A percentile compares a stretch with the other conserved stretches of the same genome.
phyloP scores from a whole-genome alignment of 306 rosid species.

The Senna tora region DNA sequence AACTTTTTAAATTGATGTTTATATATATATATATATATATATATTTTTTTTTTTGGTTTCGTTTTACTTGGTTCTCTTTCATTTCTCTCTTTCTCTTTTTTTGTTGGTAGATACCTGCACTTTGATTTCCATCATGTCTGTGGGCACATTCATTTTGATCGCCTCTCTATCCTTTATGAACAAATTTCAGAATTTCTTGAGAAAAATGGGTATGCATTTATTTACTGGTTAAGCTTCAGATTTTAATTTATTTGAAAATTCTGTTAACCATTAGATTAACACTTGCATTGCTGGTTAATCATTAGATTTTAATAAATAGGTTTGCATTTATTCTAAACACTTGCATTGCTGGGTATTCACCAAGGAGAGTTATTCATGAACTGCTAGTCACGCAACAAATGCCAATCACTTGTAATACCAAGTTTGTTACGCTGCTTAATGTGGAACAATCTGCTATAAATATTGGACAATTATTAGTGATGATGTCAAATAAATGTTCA shows the following conservation, averaged over 20 bases:
- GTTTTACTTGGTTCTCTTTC: constrained; percentile 30
- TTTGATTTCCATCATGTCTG: constrained; percentile 94
- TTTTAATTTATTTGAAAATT: constrained; percentile 17
- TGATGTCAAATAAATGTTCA: constrained; percentile 13
- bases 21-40: too few species aligned
- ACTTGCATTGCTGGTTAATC: constrained; percentile 26
- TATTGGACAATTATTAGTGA: constrained; percentile 12
- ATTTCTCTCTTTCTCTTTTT: constrained; percentile 5
- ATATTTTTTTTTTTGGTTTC: constrained; percentile 28
- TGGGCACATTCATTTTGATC: constrained; percentile 95
- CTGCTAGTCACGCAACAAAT: constrained; percentile 26
- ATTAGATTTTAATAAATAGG: too few species aligned
- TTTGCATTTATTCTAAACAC: too few species aligned
- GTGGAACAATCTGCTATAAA: constrained; percentile 29
- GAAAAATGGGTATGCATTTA: constrained; percentile 73
- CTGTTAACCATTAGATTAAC: constrained; percentile 32
- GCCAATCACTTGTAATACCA: constrained; percentile 28
- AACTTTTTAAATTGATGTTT: constrained; percentile 30
- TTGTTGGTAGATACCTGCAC: constrained; percentile 80
- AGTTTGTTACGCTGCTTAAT: constrained; percentile 30
- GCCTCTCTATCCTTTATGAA: constrained; percentile 84
- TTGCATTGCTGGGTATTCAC: constrained; percentile 31
- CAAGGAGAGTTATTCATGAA: constrained; percentile 28
- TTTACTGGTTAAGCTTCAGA: constrained; percentile 31
- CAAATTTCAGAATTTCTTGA: constrained; percentile 91